Evolutionary conservation across 208 protist species (phyloP), one percentile per base, ranked within the genome.

Genomic region (Lotmaria passim): DNA sequence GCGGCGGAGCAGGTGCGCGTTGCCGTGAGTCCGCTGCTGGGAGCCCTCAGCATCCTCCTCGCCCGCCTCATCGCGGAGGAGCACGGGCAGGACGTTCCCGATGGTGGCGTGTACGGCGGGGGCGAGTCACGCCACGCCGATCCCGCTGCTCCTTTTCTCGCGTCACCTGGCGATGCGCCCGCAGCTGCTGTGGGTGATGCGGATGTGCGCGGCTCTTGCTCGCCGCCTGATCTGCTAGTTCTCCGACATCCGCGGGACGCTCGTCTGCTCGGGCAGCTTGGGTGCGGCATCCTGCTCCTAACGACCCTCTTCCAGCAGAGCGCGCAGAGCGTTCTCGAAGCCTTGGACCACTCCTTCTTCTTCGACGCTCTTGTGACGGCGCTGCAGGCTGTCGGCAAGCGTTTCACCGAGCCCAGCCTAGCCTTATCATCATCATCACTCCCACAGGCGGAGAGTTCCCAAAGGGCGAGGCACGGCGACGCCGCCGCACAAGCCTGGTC

Each of bases 271-370:
- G 73, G 51, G 2, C 75, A 85, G 57, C 38, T 87, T 7, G 82
- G 78, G 15, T 86, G 73, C 43, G 76, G 80, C 60, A 60, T 89
- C 26, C 51, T 86, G 48, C 73, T 91, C 7, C 58, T 84, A 33
- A 75, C 74, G 14, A 72, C 63, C 7, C 70, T 89, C 8, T 58
- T 89, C 17, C 51, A 68, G 58, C 72, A 82, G 41, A 79, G 33
- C 53, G 73, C 81, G 38, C 43, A 61, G 31, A 44, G 62, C 0
- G 73, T 82, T 38, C 58, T 82, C 43, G 62, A 85, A 34, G 73
- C 78, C 41, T 88, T 93, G 87, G 75, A 83, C 43, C 79, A 77
- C 46, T 81, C 79, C 33, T 83, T 80, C 61, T 81, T 89, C 60
- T 86, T 89, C 57, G 83, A 87, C 23, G 83, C 75, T 14, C 66